These are phyloP conservation scores for Nemania bipapillata DNA, from an alignment of 2,329 filamentous ascomycete genomes.

Conservation along the genomic window DNA sequence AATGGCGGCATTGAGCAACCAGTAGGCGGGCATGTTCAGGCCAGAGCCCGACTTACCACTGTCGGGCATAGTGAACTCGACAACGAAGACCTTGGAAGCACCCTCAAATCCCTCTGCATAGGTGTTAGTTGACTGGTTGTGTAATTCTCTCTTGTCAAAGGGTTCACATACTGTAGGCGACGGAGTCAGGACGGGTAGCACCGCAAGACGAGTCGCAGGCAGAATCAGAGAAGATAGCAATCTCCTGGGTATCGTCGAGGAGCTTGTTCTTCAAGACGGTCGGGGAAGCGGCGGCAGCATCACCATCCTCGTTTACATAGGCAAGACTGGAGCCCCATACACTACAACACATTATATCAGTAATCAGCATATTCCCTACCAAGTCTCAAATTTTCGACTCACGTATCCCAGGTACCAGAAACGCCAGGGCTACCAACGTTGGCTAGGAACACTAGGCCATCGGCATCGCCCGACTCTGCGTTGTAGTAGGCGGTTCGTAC, in stretches of 20 bases:
- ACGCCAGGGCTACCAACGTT: conserved; percentile 60
- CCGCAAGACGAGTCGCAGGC: conserved; percentile 58
- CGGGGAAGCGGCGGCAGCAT: conserved; percentile 53
- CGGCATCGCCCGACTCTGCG: conserved; percentile 53
- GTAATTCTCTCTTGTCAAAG: background rate
- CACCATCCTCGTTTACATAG: conserved; percentile 58
- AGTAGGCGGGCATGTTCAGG: conserved; percentile 77
- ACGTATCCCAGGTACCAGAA: conserved; percentile 58
- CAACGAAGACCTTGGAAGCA: conserved; percentile 76
- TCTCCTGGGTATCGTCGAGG: conserved; percentile 59
- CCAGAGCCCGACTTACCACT: conserved; percentile 65
- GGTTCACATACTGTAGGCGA: conserved; percentile 58
- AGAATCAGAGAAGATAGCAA: conserved; percentile 59
- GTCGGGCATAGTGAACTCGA: conserved; percentile 77
- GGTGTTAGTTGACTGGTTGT: conserved; percentile 16
- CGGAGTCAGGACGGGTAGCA: conserved; percentile 56
- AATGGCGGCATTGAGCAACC: conserved; percentile 79
- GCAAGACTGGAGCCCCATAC: conserved; percentile 60
- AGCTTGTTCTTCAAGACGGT: conserved; percentile 55
- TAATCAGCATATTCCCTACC: background rate
- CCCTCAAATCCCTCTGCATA: conserved; percentile 74
- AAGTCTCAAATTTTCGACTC: conserved; percentile 43
- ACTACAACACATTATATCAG: conserved; percentile 45
- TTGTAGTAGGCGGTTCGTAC: conserved; percentile 60
- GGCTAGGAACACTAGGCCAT: conserved; percentile 62